Conservation (phyloP, 2,329 filamentous ascomycete species). For the Penicillium sp. region DNA sequence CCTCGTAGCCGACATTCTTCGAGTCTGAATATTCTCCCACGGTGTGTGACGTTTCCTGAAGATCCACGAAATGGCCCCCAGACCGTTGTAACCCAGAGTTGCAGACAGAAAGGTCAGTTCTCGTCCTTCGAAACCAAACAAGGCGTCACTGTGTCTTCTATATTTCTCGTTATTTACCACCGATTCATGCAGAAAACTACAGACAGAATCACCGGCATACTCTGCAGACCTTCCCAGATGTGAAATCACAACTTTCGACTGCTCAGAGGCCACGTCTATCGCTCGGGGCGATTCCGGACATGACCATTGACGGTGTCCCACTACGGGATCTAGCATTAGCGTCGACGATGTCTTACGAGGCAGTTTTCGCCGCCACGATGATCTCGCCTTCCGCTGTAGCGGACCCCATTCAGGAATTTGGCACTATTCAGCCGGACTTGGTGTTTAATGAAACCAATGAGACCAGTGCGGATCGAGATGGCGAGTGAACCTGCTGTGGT, state of each 20-base stretch:
- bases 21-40: slow-evolving; percentile 1
- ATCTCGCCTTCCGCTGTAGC: slow-evolving; percentile 5
- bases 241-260: slow-evolving; percentile 12
- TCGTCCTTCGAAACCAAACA: neutral
- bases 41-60: neutral
- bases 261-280: slow-evolving; percentile 12
- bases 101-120: neutral
- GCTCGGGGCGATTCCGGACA: slow-evolving; percentile 19
- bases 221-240: slow-evolving; percentile 6
- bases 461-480: slow-evolving; percentile 3
- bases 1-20: neutral
- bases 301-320: slow-evolving; percentile 18
- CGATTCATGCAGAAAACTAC: neutral
- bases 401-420: slow-evolving; percentile 5
- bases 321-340: slow-evolving; percentile 23
- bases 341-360: slow-evolving; percentile 25
- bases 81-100: slow-evolving; percentile 10
- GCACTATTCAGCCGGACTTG: slow-evolving; percentile 2
- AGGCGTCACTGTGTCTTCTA: neutral
- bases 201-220: neutral
- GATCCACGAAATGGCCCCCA: neutral
- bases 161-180: neutral
- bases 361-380: slow-evolving; percentile 15
- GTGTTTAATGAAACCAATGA: slow-evolving; percentile 1
- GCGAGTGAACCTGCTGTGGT: neutral